Percentiles rank a stretch among this genome's conserved stretches.
Evolutionary conservation across 1,284 basidiomycete genomes (phyloP).

Genomic region (Cutaneotrichosporon sp.): DNA sequence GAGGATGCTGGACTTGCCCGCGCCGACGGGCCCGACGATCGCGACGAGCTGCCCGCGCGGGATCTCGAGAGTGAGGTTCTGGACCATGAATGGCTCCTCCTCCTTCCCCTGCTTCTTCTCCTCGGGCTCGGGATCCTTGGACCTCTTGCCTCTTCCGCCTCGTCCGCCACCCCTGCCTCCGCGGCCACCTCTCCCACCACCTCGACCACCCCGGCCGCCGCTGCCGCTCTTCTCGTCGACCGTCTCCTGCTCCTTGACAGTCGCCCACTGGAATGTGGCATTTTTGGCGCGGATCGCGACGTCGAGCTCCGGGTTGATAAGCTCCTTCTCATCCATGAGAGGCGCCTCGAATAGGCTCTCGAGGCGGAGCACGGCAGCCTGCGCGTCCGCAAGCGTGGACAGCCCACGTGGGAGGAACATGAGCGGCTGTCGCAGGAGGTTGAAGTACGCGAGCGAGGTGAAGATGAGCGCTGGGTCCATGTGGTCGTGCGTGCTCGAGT

Average conservation of each 20-base stretch:
- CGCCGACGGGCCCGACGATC: constrained; percentile 64
- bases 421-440: constrained; percentile 66
- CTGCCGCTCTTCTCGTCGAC: constrained; percentile 4
- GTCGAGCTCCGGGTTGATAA: constrained; percentile 57
- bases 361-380: constrained; percentile 63
- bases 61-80: constrained; percentile 60
- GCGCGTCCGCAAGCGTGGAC: constrained; percentile 65
- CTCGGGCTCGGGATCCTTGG: background rate
- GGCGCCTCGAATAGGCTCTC: constrained; percentile 62
- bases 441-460: constrained; percentile 69
- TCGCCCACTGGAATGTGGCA: constrained; percentile 65
- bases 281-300: constrained; percentile 60
- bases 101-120: background rate
- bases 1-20: constrained; percentile 65
- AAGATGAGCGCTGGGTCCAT: constrained; percentile 67
- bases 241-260: constrained; percentile 14
- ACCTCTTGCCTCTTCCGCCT: background rate
- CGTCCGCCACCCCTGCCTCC: background rate
- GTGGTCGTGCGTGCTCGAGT: constrained; percentile 60
- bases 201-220: background rate
- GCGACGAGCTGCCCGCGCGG: constrained; percentile 64
- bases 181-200: background rate
- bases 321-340: constrained; percentile 55
- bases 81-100: constrained; percentile 58
- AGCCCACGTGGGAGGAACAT: constrained; percentile 69